A percentile compares a stretch with the other conserved stretches of the same genome.
Conservation (phyloP, 768 basidiomycete genomes). For the Suillus tomentosus region DNA sequence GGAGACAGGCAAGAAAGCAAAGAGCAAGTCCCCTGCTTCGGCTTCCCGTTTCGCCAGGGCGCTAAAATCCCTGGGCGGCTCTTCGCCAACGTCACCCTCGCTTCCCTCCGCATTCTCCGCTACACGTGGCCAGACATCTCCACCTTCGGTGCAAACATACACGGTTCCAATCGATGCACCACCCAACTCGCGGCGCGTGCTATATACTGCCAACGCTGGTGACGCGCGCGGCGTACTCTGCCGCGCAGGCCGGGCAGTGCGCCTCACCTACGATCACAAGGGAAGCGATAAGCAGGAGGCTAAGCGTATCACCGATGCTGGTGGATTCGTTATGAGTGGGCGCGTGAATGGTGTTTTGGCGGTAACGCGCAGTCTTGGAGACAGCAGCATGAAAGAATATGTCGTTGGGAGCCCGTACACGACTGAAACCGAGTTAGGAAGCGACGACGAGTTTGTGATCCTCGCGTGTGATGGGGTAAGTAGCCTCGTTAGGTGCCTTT, state of each 20-base stretch:
- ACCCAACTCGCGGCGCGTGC: slow-evolving; percentile 61
- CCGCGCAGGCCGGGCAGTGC: slow-evolving; percentile 85
- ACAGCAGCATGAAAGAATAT: slow-evolving; percentile 99
- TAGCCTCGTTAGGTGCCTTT: slow-evolving; percentile 20
- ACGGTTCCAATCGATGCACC: slow-evolving; percentile 46
- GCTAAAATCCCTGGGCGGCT: slow-evolving; percentile 46
- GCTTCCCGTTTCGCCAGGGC: slow-evolving; percentile 57
- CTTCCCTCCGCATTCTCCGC: slow-evolving; percentile 6
- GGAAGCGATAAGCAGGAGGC: slow-evolving; percentile 97
- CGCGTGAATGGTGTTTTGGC: slow-evolving; percentile 97
- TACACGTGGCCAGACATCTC: slow-evolving; percentile 17
- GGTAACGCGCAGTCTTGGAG: slow-evolving; percentile 93
- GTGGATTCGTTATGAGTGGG: slow-evolving; percentile 98
- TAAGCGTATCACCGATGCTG: slow-evolving; percentile 95
- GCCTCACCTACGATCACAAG: slow-evolving; percentile 98
- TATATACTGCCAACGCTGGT: slow-evolving; percentile 96
- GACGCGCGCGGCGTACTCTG: slow-evolving; percentile 95
- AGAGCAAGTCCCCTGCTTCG: slow-evolving; percentile 39
- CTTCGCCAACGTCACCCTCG: slow-evolving; percentile 21
- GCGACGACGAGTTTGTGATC: slow-evolving; percentile 92
- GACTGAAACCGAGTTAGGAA: slow-evolving; percentile 91
- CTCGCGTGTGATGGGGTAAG: slow-evolving; percentile 97
- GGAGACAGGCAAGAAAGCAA: slow-evolving; percentile 46
- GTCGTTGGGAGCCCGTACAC: slow-evolving; percentile 98
- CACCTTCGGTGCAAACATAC: slow-evolving; percentile 39